phyloP scores from a whole-genome alignment of 2,329 filamentous ascomycete species.

The Clonostachys rhizophaga region DNA sequence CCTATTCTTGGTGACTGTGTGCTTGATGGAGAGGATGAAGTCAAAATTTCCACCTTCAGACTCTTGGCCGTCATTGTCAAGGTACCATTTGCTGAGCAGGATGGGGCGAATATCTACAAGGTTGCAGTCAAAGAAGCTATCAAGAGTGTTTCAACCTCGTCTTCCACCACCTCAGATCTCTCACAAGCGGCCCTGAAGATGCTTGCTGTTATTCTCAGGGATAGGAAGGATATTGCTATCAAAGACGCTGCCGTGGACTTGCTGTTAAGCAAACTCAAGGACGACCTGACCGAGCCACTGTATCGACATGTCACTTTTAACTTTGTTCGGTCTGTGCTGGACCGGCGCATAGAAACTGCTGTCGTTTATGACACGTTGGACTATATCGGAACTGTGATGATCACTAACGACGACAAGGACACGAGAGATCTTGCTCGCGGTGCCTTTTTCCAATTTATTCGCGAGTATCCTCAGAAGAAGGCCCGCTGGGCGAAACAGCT shows the following conservation, averaged over 20 bases:
- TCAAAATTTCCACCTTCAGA: slow-evolving; percentile 83
- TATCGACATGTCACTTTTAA: slow-evolving; percentile 92
- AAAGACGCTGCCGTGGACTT: slow-evolving; percentile 80
- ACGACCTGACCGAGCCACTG: slow-evolving; percentile 88
- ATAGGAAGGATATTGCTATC: slow-evolving; percentile 69
- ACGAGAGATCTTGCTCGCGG: slow-evolving; percentile 84
- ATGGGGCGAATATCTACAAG: slow-evolving; percentile 58
- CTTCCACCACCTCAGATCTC: slow-evolving; percentile 76
- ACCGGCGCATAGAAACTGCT: slow-evolving; percentile 79
- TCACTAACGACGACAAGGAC: slow-evolving; percentile 87
- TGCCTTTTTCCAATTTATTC: slow-evolving; percentile 89
- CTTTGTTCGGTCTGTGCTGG: slow-evolving; percentile 83
- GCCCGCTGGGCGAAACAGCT: slow-evolving; percentile 86
- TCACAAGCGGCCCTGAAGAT: slow-evolving; percentile 87
- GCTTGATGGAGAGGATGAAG: slow-evolving; percentile 81
- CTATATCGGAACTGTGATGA: slow-evolving; percentile 85
- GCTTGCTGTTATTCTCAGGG: slow-evolving; percentile 77
- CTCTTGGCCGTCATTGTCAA: slow-evolving; percentile 82
- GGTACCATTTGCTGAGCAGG: slow-evolving; percentile 72
- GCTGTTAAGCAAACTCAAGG: slow-evolving; percentile 74
- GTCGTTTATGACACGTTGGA: slow-evolving; percentile 90
- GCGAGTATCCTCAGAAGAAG: slow-evolving; percentile 91
- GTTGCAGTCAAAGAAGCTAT: slow-evolving; percentile 84
- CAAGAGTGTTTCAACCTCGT: slow-evolving; percentile 71
- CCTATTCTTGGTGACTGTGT: slow-evolving; percentile 86